Conservation (phyloP, 305 asterid species). For the Solanum hybrid region DNA sequence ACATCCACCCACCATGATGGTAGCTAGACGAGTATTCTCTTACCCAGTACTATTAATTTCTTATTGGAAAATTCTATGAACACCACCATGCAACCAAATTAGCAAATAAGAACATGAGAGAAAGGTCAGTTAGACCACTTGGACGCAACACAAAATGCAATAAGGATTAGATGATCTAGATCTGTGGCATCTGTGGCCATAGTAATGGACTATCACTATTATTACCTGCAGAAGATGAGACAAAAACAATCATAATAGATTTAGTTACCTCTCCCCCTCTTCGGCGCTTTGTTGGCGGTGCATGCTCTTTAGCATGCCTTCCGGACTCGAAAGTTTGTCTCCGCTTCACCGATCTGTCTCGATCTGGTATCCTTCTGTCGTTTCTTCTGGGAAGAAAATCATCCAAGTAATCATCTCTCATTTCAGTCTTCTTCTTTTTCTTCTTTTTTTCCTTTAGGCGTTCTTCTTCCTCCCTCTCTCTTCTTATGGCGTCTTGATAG, state of each 20-base stretch:
- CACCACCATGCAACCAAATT: constrained; percentile 1
- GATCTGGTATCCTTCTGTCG: constrained; percentile 62
- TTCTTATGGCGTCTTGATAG: constrained; percentile 62
- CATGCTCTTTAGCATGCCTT: constrained; percentile 37
- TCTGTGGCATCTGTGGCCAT: not conserved
- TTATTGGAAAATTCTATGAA: not conserved
- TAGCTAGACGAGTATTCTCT: not conserved
- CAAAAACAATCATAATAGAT: not conserved
- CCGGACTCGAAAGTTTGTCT: constrained; percentile 47
- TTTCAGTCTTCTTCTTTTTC: constrained; percentile 65
- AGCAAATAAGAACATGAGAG: not conserved
- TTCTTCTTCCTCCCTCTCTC: constrained; percentile 92
- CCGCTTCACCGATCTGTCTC: constrained; percentile 52
- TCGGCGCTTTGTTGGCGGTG: constrained; percentile 72
- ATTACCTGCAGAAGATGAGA: not conserved
- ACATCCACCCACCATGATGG: not conserved
- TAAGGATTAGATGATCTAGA: not conserved
- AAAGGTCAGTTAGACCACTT: not conserved
- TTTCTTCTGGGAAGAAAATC: constrained; percentile 62
- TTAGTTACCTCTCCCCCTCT: constrained; percentile 88
- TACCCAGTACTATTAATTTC: not conserved
- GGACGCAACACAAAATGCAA: constrained; percentile 1
- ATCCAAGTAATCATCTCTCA: constrained; percentile 55
- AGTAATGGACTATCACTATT: not conserved
- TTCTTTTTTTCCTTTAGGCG: constrained; percentile 57